These are phyloP conservation scores for Maudiozyma saulgeensis DNA, from an alignment of 805 yeast species.

Conservation along the genomic window DNA sequence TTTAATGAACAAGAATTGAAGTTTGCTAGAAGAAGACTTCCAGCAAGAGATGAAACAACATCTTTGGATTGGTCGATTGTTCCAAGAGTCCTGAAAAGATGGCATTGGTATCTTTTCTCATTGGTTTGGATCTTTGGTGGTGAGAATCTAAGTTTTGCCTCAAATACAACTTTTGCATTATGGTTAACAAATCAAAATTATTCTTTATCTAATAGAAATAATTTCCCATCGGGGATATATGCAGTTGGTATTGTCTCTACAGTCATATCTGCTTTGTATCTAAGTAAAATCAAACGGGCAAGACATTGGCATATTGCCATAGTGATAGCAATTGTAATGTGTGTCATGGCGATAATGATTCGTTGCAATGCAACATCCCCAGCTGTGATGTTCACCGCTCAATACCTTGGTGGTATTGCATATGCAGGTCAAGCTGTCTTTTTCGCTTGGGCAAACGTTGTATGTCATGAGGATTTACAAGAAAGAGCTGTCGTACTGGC, in stretches of 20 bases:
- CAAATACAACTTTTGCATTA: constrained; percentile 39
- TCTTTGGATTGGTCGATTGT: constrained; percentile 32
- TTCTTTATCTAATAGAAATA: constrained; percentile 38
- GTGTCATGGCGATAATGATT: constrained; percentile 40
- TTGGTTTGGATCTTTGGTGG: constrained; percentile 45
- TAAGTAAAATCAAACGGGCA: constrained; percentile 35
- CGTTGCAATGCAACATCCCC: constrained; percentile 33
- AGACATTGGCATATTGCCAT: constrained; percentile 45
- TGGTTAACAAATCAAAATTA: constrained; percentile 37
- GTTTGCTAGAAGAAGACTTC: constrained; percentile 36
- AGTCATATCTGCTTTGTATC: constrained; percentile 34
- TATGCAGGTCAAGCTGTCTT: constrained; percentile 53
- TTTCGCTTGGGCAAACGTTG: constrained; percentile 56
- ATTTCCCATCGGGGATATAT: constrained; percentile 46
- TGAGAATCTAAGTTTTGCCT: constrained; percentile 37
- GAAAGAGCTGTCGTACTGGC: constrained; percentile 57
- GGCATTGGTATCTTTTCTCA: constrained; percentile 51
- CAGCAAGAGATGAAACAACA: constrained; percentile 31
- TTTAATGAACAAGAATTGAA: constrained; percentile 34
- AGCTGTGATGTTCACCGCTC: constrained; percentile 41
- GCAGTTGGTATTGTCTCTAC: constrained; percentile 44
- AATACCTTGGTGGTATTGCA: constrained; percentile 44
- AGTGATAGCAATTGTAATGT: constrained; percentile 34
- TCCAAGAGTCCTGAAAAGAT: constrained; percentile 38
- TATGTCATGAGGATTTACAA: constrained; percentile 49